Percentiles rank a stretch among this genome's conserved stretches.
These are phyloP conservation scores for Blastomyces gilchristii DNA, from an alignment of 2,329 filamentous ascomycete genomes.

Conservation along the genomic window DNA sequence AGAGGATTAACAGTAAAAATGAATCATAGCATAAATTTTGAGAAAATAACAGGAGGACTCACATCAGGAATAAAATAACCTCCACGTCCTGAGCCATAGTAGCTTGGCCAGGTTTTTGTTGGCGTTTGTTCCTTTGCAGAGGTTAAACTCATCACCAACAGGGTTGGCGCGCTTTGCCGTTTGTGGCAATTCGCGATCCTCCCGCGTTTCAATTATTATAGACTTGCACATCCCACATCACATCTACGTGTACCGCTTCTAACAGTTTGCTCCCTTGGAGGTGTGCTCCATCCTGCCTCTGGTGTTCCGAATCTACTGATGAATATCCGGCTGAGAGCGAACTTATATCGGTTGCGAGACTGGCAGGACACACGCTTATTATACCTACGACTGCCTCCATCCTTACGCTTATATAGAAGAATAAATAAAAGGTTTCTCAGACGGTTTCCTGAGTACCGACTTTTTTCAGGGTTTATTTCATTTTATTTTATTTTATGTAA, in stretches of 20 bases:
- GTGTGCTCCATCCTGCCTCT: not conserved
- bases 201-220: not conserved
- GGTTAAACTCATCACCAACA: not conserved
- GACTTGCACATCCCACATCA: not conserved
- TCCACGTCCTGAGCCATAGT: not conserved
- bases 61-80: not conserved
- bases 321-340: not conserved
- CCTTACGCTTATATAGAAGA: not conserved
- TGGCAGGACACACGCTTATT: not conserved
- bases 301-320: not conserved
- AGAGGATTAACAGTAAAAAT: not conserved
- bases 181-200: not conserved
- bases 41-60: not conserved
- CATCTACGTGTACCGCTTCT: not conserved
- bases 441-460: not conserved
- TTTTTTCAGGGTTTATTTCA: not conserved
- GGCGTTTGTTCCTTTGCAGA: not conserved
- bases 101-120: not conserved
- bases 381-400: not conserved
- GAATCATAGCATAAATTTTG: not conserved
- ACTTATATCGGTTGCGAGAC: not conserved
- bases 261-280: not conserved
- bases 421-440: not conserved
- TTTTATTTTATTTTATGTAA: not conserved
- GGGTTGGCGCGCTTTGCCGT: constrained; percentile 1